phyloP scores from a whole-genome alignment of 2,329 filamentous ascomycete genomes.

The Colletotrichum cuscutae region DNA sequence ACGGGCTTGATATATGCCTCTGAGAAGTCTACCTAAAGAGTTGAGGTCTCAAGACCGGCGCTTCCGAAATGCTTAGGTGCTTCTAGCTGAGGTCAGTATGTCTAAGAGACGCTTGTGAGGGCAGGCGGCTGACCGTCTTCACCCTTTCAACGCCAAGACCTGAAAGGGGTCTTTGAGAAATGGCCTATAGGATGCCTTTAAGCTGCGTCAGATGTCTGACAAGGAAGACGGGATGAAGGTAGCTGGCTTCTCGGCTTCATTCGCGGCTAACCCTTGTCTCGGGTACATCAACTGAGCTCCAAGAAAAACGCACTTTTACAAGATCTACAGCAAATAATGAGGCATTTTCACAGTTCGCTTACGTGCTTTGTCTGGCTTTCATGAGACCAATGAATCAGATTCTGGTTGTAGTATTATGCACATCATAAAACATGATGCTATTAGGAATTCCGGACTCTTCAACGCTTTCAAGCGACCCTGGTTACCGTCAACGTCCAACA shows the following conservation, averaged over 20 bases:
- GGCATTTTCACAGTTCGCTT: background rate
- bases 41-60: no score
- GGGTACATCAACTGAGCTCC: background rate
- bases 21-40: background rate
- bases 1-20: background rate
- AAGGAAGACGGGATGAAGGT: background rate
- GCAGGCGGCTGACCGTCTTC: background rate
- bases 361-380: no score
- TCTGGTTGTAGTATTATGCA: no score
- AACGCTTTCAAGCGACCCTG: no score
- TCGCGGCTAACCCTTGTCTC: background rate
- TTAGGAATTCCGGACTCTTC: no score
- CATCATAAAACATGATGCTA: no score
- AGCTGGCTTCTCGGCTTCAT: background rate
- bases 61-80: background rate
- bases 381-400: no score
- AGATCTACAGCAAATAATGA: background rate
- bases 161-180: background rate
- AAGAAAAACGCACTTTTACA: background rate
- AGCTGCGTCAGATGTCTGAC: background rate
- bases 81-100: background rate
- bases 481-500: no score
- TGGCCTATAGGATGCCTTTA: no score
- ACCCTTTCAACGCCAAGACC: background rate
- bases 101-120: background rate